A percentile compares a stretch with the other conserved stretches of the same genome.
Conservation (phyloP, 306 rosid species). For the Casuarina equisetifolia region DNA sequence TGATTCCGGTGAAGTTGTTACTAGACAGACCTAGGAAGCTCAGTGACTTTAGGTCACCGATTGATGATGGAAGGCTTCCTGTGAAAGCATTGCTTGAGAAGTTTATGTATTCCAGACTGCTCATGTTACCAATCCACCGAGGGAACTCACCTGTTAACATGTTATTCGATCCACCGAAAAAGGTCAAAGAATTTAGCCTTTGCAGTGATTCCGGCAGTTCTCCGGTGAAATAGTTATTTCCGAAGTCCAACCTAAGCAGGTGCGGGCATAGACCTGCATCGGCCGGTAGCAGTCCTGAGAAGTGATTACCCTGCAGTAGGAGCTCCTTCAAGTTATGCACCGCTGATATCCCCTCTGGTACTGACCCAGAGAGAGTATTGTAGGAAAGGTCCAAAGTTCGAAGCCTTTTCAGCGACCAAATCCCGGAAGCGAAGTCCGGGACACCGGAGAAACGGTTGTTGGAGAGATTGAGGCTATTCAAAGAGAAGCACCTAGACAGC, state of each 20-base stretch:
- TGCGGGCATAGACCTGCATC: slow-evolving; percentile 77
- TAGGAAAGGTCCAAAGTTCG: slow-evolving; percentile 73
- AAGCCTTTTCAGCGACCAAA: slow-evolving; percentile 67
- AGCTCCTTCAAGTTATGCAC: slow-evolving; percentile 70
- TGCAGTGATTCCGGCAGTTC: slow-evolving; percentile 52
- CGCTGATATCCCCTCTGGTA: slow-evolving; percentile 63
- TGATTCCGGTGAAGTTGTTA: slow-evolving; percentile 61
- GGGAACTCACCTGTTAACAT: slow-evolving; percentile 50
- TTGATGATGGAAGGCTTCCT: slow-evolving; percentile 56
- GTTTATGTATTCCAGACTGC: slow-evolving; percentile 53
- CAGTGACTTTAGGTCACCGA: slow-evolving; percentile 54
- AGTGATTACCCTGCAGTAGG: slow-evolving; percentile 49
- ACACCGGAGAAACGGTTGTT: slow-evolving; percentile 54
- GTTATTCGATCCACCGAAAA: slow-evolving; percentile 49
- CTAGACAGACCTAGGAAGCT: slow-evolving; percentile 47
- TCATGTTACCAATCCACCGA: slow-evolving; percentile 70
- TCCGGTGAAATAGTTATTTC: slow-evolving; percentile 57
- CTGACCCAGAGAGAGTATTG: slow-evolving; percentile 60
- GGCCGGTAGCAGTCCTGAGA: slow-evolving; percentile 64
- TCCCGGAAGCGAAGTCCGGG: slow-evolving; percentile 45
- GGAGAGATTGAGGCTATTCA: slow-evolving; percentile 69
- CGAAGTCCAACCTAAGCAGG: slow-evolving; percentile 55
- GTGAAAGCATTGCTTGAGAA: slow-evolving; percentile 60
- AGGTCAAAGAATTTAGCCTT: slow-evolving; percentile 44
- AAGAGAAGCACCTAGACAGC: slow-evolving; percentile 47